Base-by-base conservation (phyloP, 371 early-diverging fungal genomes). In the Rhizopus delemar region DNA sequence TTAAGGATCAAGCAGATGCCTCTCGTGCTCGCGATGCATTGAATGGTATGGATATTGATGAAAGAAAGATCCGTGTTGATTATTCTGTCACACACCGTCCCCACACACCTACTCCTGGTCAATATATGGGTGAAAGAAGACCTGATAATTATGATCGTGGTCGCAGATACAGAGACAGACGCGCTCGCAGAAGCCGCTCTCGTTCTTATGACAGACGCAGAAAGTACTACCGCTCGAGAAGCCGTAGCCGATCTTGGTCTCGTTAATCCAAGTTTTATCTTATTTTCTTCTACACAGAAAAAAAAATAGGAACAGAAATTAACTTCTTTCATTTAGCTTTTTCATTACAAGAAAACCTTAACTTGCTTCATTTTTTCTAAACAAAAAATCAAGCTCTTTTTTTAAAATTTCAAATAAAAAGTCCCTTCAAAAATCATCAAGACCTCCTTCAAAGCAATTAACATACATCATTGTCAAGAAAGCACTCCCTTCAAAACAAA, bases 1-100 rank as follows among this genome's bases (percentile, higher is more conserved):
- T 81, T 66, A 82, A 77, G 39, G 75, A 74, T 36, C 90, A 91
- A 82, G 87, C 88, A 46, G 82, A 77, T 7, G 96, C 97, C 43
- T 69, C 77, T 48, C 73, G 65, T 59, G 96, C 95, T 15, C 92
- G 95, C 46, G 91, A 90, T 51, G 89, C 67, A 35, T 55, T 70
- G 28, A 73, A 73, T 52, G 73, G 73, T 38, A 64, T 62, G 15
- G 82, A 80, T 57, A 73, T 90, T 57, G 88, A 92, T 68, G 88
- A 85, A 34, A 83, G 91, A 51, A 74, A 78, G 43, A 92, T 93
- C 68, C 83, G 93, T 61, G 93, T 93, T 36, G 90, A 91, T 77
- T 92, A 66, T 62, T 88, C 89, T 8, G 63, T 88, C 36, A 91
- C 90, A 38, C 78, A 77, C 49, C 73, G 81, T 31, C 75, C 89